Base-by-base conservation (phyloP, 176 grass and related monocot species). In the Paspalum vaginatum region DNA sequence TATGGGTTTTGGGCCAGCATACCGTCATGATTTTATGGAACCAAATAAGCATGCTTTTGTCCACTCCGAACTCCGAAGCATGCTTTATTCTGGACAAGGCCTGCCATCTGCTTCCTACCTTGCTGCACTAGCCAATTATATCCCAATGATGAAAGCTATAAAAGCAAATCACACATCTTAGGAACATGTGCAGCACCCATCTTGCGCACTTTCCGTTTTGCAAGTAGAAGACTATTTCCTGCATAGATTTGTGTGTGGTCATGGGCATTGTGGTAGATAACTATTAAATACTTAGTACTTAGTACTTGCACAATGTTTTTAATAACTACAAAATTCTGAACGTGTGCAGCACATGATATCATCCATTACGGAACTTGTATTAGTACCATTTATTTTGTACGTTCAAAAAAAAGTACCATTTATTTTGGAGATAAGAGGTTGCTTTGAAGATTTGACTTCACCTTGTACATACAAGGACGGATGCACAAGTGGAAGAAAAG, bases 361-460 rank as follows among this genome's bases (percentile, higher is more conserved):
- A 68, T 76, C 55, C 52, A 38, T 67, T 17, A 45, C 24, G 22
- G 0, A 59, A 59, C 56, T 59, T 22, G 55, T 24, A 13, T 11
- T 47, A 47, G 11, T 47, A 11, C 9, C 9, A 46, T 10, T 46
- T 10, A 46, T 46, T 46, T n/a, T n/a, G n/a, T n/a, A n/a, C n/a
- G n/a, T 13, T 59, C 8, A 11, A 24, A 58, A 54, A 58, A 4
- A 58, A 21, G 55, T 20, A 48, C 27, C 65, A 73, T 11, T 56
- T 48, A 37, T 22, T 79, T 60, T 64, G 14, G 9, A 26, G 20
- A 18, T 24, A 80, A 57, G 22, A 5, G 4, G 38, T 73, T 57
- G 44, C 44, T 77, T 17, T 70, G 64, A 50, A 66, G n/a, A 15
- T 77, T 83, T 59, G 32, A 70, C 54, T 71, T 52, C 10, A 61